Base-by-base conservation (phyloP, 371 early-diverging fungal genomes). In the Mucor velutinosus region DNA sequence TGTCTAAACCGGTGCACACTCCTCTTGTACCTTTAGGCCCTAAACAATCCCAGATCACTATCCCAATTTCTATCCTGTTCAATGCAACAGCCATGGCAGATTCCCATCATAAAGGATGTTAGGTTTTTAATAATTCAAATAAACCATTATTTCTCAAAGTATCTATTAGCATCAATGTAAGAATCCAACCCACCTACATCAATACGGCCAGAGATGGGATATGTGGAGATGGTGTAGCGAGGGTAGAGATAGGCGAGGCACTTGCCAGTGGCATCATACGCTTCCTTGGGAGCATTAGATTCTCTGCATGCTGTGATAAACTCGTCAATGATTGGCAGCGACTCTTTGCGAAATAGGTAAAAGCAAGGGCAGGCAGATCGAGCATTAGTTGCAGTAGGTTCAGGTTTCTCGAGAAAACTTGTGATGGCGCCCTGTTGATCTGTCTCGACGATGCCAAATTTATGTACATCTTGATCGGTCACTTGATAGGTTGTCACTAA, bases 281-380 rank as follows among this genome's bases (percentile, higher is more conserved):
- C 80, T 39, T 84, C 85, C 51, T 85, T 74, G 3, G 71, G 73
- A 23, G 74, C 76, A 37, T 67, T 58, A 0, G 58, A 33, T 47
- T 49, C 57, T 49, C 76, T 70, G 55, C 73, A 76, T 14, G 63
- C 73, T 4, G 78, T 61, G 19, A 87, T 64, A 69, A 88, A 89
- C n/a, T 66, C 71, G 6, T 74, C 57, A 17, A 89, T 66, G 10
- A 75, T 43, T 4, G 69, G 62, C 27, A 88, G 51, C 0, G 81
- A 59, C 14, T 63, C 21, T 14, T 45, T 67, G 23, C 71, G 70
- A 33, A 89, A 77, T 23, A 76, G 68, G 60, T 89, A 89, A 62
- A 88, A 89, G 66, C 90, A 89, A 11, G 90, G 90, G 66, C 87
- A 88, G 0, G 86, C 90, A 29, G 74, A 67, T 3, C 90, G 78